A percentile compares a stretch with the other conserved stretches of the same genome.
Conservation (phyloP, 129 eudicot genomes). For the Rutidosis leptorrhynchoides region DNA sequence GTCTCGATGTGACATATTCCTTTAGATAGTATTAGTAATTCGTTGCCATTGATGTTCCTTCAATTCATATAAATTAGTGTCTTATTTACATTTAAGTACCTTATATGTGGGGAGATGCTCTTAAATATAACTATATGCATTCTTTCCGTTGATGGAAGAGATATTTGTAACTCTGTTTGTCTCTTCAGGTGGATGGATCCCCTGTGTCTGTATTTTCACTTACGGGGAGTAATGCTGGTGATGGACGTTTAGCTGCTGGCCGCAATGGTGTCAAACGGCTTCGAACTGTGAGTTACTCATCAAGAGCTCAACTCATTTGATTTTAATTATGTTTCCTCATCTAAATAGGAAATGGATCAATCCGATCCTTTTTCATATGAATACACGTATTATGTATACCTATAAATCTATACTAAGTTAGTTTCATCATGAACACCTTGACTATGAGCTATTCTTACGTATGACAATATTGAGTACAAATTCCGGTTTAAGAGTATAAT, state of each 20-base stretch:
- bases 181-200: conserved; percentile 80
- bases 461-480: not conserved
- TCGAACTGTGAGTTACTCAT: conserved; percentile 61
- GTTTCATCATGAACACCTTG: conserved; percentile 3
- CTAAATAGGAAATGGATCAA: not conserved
- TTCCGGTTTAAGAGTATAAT: not conserved
- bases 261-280: conserved; percentile 98
- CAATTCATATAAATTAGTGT: not conserved
- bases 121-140: not conserved
- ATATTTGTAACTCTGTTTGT: not conserved
- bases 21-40: not conserved
- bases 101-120: not conserved
- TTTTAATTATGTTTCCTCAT: not conserved
- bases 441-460: not conserved
- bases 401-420: not conserved
- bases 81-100: not conserved
- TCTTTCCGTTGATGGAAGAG: not conserved
- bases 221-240: conserved; percentile 76
- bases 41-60: not conserved
- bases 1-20: not conserved
- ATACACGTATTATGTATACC: not conserved
- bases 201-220: conserved; percentile 94
- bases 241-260: conserved; percentile 96
- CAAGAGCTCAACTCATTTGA: not conserved
- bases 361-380: not conserved